Evolutionary conservation across 1,139 yeast species (phyloP), one percentile per base, ranked within the genome.

Genomic region (Kodamaea fungicola): DNA sequence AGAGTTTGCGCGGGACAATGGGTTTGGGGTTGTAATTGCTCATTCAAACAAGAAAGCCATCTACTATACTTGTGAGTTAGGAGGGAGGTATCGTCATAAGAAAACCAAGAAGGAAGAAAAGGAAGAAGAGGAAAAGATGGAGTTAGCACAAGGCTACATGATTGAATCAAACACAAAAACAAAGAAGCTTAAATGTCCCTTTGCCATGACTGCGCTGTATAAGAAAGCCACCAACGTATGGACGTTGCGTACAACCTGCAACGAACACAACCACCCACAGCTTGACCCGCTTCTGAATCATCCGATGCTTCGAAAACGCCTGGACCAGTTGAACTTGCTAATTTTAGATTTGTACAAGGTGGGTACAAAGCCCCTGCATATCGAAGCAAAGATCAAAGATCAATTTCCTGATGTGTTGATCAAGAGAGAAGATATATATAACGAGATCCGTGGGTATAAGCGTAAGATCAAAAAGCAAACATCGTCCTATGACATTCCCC

Each of bases 11-110:
- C 62, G 77, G 35, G 78, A 74, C 49, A 74, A 76, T 51, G 80
- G 78, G 29, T 76, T 76, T 57, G 80, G 80, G 3, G 77, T 76
- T 31, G 80, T 76, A 22, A 76, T 76, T 55, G 79, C 80, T 27
- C 80, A 76, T 54, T 73, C 79, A 21, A 76, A 76, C 54, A 71
- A 68, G 43, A 76, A 76, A 53, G 81, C 81, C 29, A 76, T 76
- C 42, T 76, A 76, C 54, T 76, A 74, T 54, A 76, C 80, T n/a
- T 76, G 82, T 54, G 81, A 76, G 55, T 61, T 76, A 33, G 81
- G 81, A 31, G 81, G 81, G 19, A 63, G 75, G 30, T 76, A 76
- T 51, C 63, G 81, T 42, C 80, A 74, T 49, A 76, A 76, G 49
- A 72, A 73, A 54, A 62, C 64, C 42, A 67, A 66, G 45, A 58